Evolutionary conservation across 768 basidiomycete genomes (phyloP), one percentile per base, ranked within the genome.

Genomic region (Fomitopsis pulvina): DNA sequence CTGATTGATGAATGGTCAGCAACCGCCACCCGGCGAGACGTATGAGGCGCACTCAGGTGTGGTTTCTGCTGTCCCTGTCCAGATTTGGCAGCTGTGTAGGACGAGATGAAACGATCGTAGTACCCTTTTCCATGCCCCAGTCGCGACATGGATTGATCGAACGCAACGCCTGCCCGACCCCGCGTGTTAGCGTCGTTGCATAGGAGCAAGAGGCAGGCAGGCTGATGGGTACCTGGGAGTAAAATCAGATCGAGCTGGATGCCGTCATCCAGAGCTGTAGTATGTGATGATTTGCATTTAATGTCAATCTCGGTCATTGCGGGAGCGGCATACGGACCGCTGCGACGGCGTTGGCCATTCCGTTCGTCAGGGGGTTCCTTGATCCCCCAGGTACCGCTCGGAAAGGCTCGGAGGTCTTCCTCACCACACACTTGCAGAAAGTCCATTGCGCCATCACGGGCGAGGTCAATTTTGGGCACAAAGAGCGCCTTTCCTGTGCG

Each of bases 41-140:
- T 25, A 30, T 47, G 34, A 53, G 51, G 57, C 70, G 51, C 55
- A 87, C 88, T 79, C 47, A 89, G 71, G 26, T 82, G 56, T 1
- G 87, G 83, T 48, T 67, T 71, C 21, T 67, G 66, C 51, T 68
- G 67, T 22, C 70, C 68, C 47, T 66, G 68, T 12, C 68, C 59
- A 34, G 47, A 43, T 39, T 52, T 40, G 43, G 51, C 41, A 10
- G 56, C 45, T 26, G 70, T 62, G 52, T 87, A 88, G 1, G 71
- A 63, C 2, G 79, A 66, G 29, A 91, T 69, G 66, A 87, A 91
- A 12, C 75, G 71, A 66, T 91, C 88, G 57, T 91, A 91, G 66
- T 85, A 89, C 5, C 88, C 88, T 63, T 86, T 91, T 21, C 88
- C 87, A 55, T 89, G 86, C 9, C 88, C 88, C 25, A 91, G 74